phyloP scores from a whole-genome alignment of 208 protist genomes.

The Leishmania tarentolae region DNA sequence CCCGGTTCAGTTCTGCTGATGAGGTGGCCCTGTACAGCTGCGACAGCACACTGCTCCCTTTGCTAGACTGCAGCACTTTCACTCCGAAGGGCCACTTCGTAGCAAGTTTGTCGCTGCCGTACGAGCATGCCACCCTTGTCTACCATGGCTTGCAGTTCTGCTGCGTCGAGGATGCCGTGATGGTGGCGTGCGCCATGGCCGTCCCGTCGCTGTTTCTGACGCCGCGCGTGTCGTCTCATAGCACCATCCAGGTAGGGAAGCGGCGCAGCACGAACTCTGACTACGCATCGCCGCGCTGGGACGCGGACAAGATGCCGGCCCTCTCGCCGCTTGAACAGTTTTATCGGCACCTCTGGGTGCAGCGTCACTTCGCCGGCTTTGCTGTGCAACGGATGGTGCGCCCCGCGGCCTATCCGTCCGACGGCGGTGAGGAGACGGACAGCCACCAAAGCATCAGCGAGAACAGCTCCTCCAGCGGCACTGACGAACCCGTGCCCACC shows the following conservation, averaged over 20 bases:
- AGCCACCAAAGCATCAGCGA: neutral
- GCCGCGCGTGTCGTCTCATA: constrained; percentile 31
- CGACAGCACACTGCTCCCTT: neutral
- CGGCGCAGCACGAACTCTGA: constrained; percentile 8
- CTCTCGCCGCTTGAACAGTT: constrained; percentile 48
- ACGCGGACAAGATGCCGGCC: constrained; percentile 18
- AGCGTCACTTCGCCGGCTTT: constrained; percentile 42
- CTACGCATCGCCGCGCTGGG: constrained; percentile 8
- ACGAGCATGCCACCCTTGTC: constrained; percentile 59
- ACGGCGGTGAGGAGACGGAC: neutral
- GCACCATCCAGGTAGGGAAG: constrained; percentile 2
- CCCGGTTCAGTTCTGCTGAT: neutral
- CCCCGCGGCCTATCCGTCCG: neutral
- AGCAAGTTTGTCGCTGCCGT: constrained; percentile 60
- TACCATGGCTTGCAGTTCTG: constrained; percentile 69
- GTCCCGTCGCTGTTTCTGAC: constrained; percentile 59
- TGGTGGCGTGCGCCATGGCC: constrained; percentile 77
- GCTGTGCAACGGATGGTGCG: neutral
- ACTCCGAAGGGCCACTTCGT: constrained; percentile 61
- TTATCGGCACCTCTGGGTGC: constrained; percentile 29
- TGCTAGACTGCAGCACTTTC: constrained; percentile 35
- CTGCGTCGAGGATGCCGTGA: constrained; percentile 74
- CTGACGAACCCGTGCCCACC: neutral
- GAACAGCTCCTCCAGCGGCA: neutral
- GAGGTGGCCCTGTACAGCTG: neutral